Percentiles rank a stretch among this genome's conserved stretches.
Conservation (phyloP, 1,139 yeast species). For the Kodamaea sp. region DNA sequence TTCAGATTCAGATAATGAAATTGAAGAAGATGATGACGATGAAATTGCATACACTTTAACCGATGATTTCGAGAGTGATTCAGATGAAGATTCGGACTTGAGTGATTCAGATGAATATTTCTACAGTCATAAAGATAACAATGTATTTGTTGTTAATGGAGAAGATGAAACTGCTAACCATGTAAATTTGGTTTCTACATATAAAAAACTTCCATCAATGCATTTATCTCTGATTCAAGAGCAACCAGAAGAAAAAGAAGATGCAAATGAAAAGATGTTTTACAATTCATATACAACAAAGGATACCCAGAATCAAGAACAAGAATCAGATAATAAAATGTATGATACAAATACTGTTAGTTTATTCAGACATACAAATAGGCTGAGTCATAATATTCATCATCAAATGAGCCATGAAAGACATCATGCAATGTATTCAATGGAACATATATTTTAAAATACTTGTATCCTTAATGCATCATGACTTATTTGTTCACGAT, state of each 20-base stretch:
- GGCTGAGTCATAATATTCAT: too few relatives aligned
- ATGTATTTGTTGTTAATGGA: neutral
- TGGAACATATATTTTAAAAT: slow-evolving; percentile 21
- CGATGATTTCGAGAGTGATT: slow-evolving; percentile 5
- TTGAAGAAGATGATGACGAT: slow-evolving; percentile 10
- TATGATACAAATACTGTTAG: slow-evolving; percentile 2
- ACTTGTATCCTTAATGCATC: too few relatives aligned
- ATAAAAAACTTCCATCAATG: slow-evolving; percentile 24
- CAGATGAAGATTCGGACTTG: slow-evolving; percentile 7
- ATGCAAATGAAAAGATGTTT: slow-evolving; percentile 19
- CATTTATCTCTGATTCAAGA: slow-evolving; percentile 20
- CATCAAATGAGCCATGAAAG: slow-evolving; percentile 16
- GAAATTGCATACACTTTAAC: slow-evolving; percentile 1
- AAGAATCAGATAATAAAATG: slow-evolving; percentile 7
- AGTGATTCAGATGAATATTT: slow-evolving; percentile 25
- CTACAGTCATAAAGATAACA: slow-evolving; percentile 26
- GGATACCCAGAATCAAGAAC: slow-evolving; percentile 5
- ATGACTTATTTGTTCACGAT: too few relatives aligned
- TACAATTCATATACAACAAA: slow-evolving; percentile 1
- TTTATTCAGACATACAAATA: neutral
- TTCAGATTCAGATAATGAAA: slow-evolving; percentile 12
- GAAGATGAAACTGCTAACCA: slow-evolving; percentile 12
- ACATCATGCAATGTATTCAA: slow-evolving; percentile 21
- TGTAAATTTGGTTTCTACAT: slow-evolving; percentile 7
- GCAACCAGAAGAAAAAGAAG: slow-evolving; percentile 26